Percentiles rank a stretch among this genome's conserved stretches.
Conservation (phyloP, 2,329 filamentous ascomycete species). For the Penicillium oxalicum region DNA sequence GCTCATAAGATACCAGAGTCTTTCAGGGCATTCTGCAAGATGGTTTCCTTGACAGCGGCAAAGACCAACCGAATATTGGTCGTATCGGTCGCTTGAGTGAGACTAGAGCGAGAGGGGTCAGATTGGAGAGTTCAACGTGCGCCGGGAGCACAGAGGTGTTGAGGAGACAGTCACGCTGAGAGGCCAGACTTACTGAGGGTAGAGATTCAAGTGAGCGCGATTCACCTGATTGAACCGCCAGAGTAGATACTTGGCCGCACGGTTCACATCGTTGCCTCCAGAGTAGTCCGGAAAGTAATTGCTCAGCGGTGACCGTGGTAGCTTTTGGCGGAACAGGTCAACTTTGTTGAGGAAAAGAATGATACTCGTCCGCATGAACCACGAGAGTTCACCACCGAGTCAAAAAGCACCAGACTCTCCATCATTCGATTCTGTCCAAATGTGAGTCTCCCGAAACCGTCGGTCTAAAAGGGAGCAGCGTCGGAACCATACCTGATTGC, state of each 20-base stretch:
- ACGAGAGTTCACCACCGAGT: slow-evolving; percentile 98
- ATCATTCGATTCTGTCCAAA: slow-evolving; percentile 93
- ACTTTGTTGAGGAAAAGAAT: slow-evolving; percentile 99
- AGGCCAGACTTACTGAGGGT: slow-evolving; percentile 73
- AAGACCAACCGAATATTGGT: slow-evolving; percentile 98
- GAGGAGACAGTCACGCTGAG: background rate
- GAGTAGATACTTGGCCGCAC: slow-evolving; percentile 92
- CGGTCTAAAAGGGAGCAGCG: background rate
- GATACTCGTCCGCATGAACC: slow-evolving; percentile 99
- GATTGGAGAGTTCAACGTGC: slow-evolving; percentile 10
- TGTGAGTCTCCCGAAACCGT: slow-evolving; percentile 8
- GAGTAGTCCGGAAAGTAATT: slow-evolving; percentile 99
- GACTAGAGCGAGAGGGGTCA: slow-evolving; percentile 47
- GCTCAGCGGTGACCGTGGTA: slow-evolving; percentile 77
- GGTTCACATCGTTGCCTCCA: slow-evolving; percentile 94
- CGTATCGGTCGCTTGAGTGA: slow-evolving; percentile 97
- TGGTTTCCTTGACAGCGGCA: slow-evolving; percentile 97
- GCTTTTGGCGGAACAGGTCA: slow-evolving; percentile 93
- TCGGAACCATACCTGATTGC: slow-evolving; percentile 68
- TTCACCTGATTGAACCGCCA: slow-evolving; percentile 99
- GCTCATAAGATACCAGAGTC: slow-evolving; percentile 84
- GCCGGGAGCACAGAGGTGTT: background rate
- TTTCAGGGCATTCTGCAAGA: slow-evolving; percentile 94
- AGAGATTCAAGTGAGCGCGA: slow-evolving; percentile 87
- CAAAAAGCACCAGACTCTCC: slow-evolving; percentile 92